These are phyloP conservation scores for Gossypioides kirkii DNA, from an alignment of 345 rosid genomes.

Conservation along the genomic window DNA sequence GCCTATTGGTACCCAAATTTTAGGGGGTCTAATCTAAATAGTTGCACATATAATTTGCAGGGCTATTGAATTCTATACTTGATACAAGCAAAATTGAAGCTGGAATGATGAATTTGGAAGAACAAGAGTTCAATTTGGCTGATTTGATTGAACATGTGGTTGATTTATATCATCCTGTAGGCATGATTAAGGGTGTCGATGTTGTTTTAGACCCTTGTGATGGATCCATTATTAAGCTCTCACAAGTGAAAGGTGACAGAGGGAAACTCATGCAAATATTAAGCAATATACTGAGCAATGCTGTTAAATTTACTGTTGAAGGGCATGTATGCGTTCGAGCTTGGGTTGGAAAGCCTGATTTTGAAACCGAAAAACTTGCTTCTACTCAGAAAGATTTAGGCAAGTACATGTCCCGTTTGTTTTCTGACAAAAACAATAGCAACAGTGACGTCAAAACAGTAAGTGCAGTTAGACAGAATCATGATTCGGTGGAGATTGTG, in stretches of 20 bases:
- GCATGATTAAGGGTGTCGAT: conserved; percentile 60
- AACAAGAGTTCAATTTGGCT: conserved; percentile 57
- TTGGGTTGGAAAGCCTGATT: conserved; percentile 47
- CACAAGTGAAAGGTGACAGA: conserved; percentile 54
- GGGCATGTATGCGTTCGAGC: conserved; percentile 61
- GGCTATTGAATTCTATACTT: conserved; percentile 54
- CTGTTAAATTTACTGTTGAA: conserved; percentile 66
- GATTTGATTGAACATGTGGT: conserved; percentile 55
- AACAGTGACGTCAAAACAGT: conserved; percentile 16
- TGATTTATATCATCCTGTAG: conserved; percentile 54
- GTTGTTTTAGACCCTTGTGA: conserved; percentile 58
- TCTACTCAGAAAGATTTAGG: conserved; percentile 24
- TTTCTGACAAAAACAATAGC: conserved; percentile 23
- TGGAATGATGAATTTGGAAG: conserved; percentile 65
- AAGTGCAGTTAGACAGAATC: conserved; percentile 21
- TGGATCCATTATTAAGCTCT: conserved; percentile 41
- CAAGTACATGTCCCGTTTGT: conserved; percentile 21
- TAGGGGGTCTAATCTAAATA: not conserved
- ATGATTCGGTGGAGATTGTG: conserved; percentile 42
- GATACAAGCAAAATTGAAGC: conserved; percentile 83
- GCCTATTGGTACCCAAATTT: not conserved
- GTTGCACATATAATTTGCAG: conserved; percentile 25
- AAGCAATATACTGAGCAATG: conserved; percentile 63
- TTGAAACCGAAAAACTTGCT: conserved; percentile 30
- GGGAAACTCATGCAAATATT: conserved; percentile 59